Conservation (phyloP, 176 grass and related monocot genomes). For the Elaeis guineensis region DNA sequence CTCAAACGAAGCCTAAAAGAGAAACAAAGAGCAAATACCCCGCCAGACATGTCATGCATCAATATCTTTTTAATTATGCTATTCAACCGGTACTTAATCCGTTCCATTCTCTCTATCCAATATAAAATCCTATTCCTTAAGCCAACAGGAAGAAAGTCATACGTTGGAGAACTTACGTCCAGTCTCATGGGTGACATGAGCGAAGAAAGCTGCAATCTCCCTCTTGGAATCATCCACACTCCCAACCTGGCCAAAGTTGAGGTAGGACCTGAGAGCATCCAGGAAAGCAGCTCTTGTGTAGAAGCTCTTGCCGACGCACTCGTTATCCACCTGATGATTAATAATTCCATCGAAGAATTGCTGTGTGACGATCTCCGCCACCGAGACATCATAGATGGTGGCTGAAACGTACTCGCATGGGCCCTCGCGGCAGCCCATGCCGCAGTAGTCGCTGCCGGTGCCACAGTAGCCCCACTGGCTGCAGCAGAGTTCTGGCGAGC, state of each 20-base stretch:
- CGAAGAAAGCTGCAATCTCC: conserved; percentile 86
- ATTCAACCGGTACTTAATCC: too few relatives aligned
- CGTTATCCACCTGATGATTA: conserved; percentile 34
- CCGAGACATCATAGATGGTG: conserved; percentile 28
- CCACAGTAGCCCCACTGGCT: conserved; percentile 48
- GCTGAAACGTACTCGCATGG: conserved; percentile 30
- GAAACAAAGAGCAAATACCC: too few relatives aligned
- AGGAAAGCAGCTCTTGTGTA: conserved; percentile 83
- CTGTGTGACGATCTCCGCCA: conserved; percentile 26
- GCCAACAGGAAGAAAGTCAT: neutral
- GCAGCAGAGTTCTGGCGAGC: conserved; percentile 32
- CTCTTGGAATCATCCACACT: conserved; percentile 60
- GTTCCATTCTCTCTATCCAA: neutral
- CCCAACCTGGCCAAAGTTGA: conserved; percentile 39
- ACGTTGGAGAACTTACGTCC: conserved; percentile 34
- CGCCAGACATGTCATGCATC: too few relatives aligned
- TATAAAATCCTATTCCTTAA: neutral
- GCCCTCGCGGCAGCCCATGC: conserved; percentile 31
- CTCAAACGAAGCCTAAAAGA: too few relatives aligned
- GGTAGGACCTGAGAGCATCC: conserved; percentile 28
- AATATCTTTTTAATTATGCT: too few relatives aligned
- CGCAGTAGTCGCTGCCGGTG: conserved; percentile 27
- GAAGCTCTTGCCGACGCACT: conserved; percentile 41
- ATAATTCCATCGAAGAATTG: conserved; percentile 45
- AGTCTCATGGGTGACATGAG: conserved; percentile 70